Evolutionary conservation across 164 flowering plant genomes (phyloP).

Genomic region (Houttuynia cordata): DNA sequence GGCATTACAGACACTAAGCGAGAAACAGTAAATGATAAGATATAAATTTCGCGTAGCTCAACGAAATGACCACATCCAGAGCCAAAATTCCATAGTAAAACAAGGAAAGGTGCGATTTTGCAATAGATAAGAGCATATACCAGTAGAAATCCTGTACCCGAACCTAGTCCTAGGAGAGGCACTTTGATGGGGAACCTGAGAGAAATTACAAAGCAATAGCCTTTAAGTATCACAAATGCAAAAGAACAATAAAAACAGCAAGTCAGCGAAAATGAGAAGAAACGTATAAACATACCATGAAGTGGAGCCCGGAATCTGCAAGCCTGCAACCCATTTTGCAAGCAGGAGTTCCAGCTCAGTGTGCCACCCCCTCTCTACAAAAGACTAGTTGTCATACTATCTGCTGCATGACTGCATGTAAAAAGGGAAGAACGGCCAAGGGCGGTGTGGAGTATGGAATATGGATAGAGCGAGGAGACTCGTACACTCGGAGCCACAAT

Average conservation of each 20-base stretch:
- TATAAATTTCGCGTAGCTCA: not conserved
- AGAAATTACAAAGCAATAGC: constrained; percentile 7
- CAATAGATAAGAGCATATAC: constrained; percentile 13
- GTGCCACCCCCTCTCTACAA: not conserved
- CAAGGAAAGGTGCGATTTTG: too few species aligned
- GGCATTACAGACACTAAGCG: not conserved
- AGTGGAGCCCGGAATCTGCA: constrained; percentile 32
- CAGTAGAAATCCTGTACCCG: constrained; percentile 22
- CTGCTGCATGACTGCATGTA: not conserved
- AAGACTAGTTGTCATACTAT: too few species aligned
- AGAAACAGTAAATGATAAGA: too few species aligned
- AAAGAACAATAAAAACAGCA: too few species aligned
- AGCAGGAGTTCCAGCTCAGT: constrained; percentile 9
- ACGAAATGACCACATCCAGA: not conserved
- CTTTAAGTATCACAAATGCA: not conserved
- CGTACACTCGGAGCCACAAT: too few species aligned
- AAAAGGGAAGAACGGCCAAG: too few species aligned
- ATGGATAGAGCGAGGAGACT: too few species aligned
- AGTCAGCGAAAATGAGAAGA: not conserved
- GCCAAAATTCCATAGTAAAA: too few species aligned
- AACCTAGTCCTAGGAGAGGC: constrained; percentile 19
- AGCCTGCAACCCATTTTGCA: constrained; percentile 53
- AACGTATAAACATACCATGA: constrained; percentile 17
- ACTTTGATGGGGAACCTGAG: constrained; percentile 37
- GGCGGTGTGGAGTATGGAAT: too few species aligned